These are phyloP conservation scores for Herpetospermum pedunculosum DNA, from an alignment of 306 rosid species.

Conservation along the genomic window DNA sequence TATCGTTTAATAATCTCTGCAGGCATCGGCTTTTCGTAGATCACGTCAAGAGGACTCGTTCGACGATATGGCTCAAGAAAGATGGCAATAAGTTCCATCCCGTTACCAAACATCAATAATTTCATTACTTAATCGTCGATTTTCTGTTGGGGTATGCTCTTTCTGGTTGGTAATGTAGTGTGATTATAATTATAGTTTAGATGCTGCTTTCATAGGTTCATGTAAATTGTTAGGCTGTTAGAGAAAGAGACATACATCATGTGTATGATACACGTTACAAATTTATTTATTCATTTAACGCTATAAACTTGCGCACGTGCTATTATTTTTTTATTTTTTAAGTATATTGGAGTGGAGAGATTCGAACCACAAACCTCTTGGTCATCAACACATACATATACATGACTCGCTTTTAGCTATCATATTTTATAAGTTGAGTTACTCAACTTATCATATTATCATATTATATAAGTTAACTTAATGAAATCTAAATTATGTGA, in stretches of 20 bases:
- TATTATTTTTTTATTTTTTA: too few species aligned
- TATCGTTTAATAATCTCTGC: neutral
- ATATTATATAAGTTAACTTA: too few species aligned
- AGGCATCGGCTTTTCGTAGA: slow-evolving; percentile 72
- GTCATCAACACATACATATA: too few species aligned
- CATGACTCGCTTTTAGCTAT: too few species aligned
- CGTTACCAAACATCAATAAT: slow-evolving; percentile 2
- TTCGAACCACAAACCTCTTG: too few species aligned
- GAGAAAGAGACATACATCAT: neutral
- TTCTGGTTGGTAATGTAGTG: neutral
- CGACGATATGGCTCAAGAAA: slow-evolving; percentile 72
- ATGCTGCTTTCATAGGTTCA: neutral
- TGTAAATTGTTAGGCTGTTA: neutral
- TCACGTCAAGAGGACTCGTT: slow-evolving; percentile 71
- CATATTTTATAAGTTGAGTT: too few species aligned
- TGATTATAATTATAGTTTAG: neutral
- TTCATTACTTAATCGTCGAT: neutral
- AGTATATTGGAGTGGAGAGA: too few species aligned
- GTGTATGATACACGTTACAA: too few species aligned
- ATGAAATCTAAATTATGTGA: too few species aligned
- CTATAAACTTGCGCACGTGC: neutral
- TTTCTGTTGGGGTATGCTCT: neutral
- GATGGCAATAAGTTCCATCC: slow-evolving; percentile 52
- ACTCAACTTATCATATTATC: too few species aligned
- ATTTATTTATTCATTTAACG: neutral